Evolutionary conservation across 2,329 filamentous ascomycete species (phyloP).

Genomic region (Colletotrichum costaricense): DNA sequence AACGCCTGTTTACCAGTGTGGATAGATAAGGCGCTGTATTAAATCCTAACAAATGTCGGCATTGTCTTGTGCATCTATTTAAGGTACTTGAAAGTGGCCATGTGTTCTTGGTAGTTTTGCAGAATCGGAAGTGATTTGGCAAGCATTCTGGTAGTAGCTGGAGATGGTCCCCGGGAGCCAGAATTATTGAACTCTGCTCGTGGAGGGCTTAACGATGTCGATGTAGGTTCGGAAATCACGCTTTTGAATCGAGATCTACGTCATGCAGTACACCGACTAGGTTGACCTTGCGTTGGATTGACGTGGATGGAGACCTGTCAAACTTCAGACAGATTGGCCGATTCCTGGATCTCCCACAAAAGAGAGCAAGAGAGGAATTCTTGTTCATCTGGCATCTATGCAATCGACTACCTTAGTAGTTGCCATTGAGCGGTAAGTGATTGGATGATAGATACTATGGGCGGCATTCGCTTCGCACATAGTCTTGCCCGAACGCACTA

Average conservation of each 20-base stretch:
- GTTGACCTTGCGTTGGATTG: neutral
- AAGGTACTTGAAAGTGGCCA: neutral
- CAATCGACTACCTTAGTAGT: too few relatives aligned
- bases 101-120: neutral
- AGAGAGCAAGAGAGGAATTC: neutral
- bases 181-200: neutral
- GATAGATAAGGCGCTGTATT: neutral
- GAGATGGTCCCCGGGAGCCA: too few relatives aligned
- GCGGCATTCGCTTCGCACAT: too few relatives aligned
- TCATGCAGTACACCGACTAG: neutral
- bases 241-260: neutral
- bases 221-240: neutral
- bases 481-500: neutral
- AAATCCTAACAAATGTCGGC: neutral
- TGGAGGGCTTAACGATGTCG: neutral
- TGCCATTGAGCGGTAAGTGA: too few relatives aligned
- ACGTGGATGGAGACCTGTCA: neutral
- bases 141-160: too few relatives aligned
- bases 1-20: constrained; percentile 29
- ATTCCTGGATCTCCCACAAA: neutral
- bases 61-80: neutral
- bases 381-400: too few relatives aligned
- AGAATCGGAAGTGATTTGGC: too few relatives aligned
- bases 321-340: neutral
- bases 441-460: neutral